Conservation (phyloP, 2,329 filamentous ascomycete genomes). For the Ophiocordyceps robertsii region DNA sequence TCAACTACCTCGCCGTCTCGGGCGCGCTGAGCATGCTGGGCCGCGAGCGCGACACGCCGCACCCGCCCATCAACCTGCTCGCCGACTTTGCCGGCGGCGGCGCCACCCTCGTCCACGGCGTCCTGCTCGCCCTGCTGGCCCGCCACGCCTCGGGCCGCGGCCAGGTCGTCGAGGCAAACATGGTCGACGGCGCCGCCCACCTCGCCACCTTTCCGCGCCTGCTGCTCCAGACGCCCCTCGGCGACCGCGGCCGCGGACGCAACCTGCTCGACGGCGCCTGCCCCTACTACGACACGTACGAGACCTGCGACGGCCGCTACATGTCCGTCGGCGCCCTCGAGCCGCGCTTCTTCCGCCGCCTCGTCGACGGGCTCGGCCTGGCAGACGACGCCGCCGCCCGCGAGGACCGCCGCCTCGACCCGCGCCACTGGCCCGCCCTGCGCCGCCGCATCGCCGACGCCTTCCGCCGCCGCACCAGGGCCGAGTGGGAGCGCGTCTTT, state of each 20-base stretch:
- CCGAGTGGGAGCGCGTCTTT: conserved; percentile 76
- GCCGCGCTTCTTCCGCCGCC: conserved; percentile 62
- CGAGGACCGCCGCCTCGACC: conserved; percentile 41
- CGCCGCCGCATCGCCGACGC: conserved; percentile 41
- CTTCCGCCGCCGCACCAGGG: conserved; percentile 58
- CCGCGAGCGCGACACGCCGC: conserved; percentile 52
- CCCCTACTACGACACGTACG: conserved; percentile 83
- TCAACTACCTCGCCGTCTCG: conserved; percentile 87
- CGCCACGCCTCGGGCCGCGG: conserved; percentile 52
- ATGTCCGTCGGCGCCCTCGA: conserved; percentile 88
- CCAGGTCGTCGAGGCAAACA: conserved; percentile 89
- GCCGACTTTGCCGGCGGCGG: conserved; percentile 90
- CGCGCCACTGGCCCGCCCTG: conserved; percentile 54
- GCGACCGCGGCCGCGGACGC: conserved; percentile 50
- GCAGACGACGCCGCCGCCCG: conserved; percentile 29
- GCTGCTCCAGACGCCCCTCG: conserved; percentile 46
- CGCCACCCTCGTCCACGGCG: conserved; percentile 65
- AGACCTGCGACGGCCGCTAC: conserved; percentile 64
- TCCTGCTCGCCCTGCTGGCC: conserved; percentile 65
- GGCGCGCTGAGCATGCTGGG: conserved; percentile 71
- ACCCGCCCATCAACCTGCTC: conserved; percentile 70
- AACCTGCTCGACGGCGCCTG: conserved; percentile 76
- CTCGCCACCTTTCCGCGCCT: conserved; percentile 67
- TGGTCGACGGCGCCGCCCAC: conserved; percentile 83
- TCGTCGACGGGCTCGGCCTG: conserved; percentile 57